These are phyloP conservation scores for Mayamaea pseudoterrestris DNA, from an alignment of 108 stramenopile genomes.

Conservation along the genomic window DNA sequence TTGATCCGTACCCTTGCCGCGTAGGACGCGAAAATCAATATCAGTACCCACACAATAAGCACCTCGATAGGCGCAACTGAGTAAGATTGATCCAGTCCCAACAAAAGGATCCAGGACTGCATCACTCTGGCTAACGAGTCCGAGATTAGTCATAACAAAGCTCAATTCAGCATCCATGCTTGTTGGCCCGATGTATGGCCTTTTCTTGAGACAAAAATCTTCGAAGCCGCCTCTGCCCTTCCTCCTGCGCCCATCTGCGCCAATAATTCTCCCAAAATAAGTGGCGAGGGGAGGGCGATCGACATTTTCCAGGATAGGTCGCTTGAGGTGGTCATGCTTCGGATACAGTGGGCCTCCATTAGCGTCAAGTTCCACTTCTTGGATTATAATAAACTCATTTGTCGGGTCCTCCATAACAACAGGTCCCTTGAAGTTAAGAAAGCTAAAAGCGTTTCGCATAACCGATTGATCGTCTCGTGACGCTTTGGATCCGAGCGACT, in stretches of 20 bases:
- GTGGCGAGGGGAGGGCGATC: slow-evolving; percentile 50
- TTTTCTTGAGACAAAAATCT: slow-evolving; percentile 81
- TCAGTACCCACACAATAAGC: slow-evolving; percentile 85
- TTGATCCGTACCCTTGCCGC: slow-evolving; percentile 60
- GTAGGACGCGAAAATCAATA: slow-evolving; percentile 87
- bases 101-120: slow-evolving; percentile 93
- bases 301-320: slow-evolving; percentile 44
- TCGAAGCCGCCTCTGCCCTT: slow-evolving; percentile 51
- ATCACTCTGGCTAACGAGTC: slow-evolving; percentile 34
- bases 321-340: slow-evolving; percentile 17
- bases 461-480: slow-evolving; percentile 57
- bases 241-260: slow-evolving; percentile 16
- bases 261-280: slow-evolving; percentile 71
- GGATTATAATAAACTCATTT: slow-evolving; percentile 52
- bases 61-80: slow-evolving; percentile 84
- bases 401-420: slow-evolving; percentile 64
- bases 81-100: slow-evolving; percentile 91
- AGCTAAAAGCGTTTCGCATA: slow-evolving; percentile 45
- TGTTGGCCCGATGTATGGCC: slow-evolving; percentile 92
- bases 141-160: slow-evolving; percentile 92
- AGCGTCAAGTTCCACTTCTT: slow-evolving; percentile 55
- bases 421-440: slow-evolving; percentile 36
- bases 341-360: slow-evolving; percentile 50
- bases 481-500: slow-evolving; percentile 62
- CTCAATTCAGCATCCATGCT: slow-evolving; percentile 94